Conservation (phyloP, 2,329 filamentous ascomycete genomes). For the Trichoderma afroharzianum region DNA sequence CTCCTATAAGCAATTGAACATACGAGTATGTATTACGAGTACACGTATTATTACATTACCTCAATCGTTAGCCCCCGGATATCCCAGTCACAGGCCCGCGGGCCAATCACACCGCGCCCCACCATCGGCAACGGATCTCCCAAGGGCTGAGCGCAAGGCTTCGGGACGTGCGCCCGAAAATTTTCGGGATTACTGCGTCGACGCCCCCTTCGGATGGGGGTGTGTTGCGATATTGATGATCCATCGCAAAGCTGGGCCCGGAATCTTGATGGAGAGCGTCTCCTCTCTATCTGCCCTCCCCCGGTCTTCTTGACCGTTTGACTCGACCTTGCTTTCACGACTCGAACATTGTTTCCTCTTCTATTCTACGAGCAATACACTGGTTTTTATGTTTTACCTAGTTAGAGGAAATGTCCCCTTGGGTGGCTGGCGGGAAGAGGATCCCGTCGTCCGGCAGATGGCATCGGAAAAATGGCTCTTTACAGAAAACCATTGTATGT, state of each 20-base stretch:
- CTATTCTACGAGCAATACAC: not conserved
- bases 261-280: not conserved
- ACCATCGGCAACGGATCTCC: constrained; percentile 12
- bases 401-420: not conserved
- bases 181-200: not conserved
- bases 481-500: not conserved
- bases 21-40: too few species aligned
- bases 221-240: not conserved
- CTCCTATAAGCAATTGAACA: not conserved
- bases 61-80: not conserved
- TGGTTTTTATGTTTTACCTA: not conserved
- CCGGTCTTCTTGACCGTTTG: not conserved
- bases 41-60: not conserved
- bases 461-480: not conserved
- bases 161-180: constrained; percentile 11
- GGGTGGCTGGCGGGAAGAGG: not conserved
- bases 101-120: constrained; percentile 4
- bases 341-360: not conserved
- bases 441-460: not conserved
- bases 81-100: not conserved
- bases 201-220: not conserved
- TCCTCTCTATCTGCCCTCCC: not conserved
- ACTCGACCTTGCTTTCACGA: not conserved
- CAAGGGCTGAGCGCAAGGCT: constrained; percentile 14
- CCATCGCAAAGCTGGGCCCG: not conserved